Evolutionary conservation across 345 rosid species (phyloP), one percentile per base, ranked within the genome.

Genomic region (Pistacia integerrima): DNA sequence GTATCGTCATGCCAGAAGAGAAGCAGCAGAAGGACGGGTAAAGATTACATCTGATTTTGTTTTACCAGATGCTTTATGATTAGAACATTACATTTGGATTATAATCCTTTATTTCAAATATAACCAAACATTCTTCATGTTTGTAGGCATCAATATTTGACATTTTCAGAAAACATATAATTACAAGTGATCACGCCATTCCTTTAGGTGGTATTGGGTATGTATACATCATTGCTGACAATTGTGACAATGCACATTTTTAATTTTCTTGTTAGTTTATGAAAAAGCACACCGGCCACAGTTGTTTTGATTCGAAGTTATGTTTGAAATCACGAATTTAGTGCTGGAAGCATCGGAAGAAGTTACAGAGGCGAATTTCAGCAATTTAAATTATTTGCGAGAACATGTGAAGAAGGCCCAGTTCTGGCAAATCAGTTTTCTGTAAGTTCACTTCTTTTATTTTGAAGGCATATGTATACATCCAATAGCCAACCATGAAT

Each of bases 131-230:
- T 64, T 35, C 62, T 64, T 10, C 13, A 72, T 64, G 35, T 74
- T 49, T 78, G 68, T 84, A 92, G 97, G 78, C 77, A 44, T 46
- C 91, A 10, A 82, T 92, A 65, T 87, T 86, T 61, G 89, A 92
- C 65, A 79, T 85, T 62, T 74, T 79, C 69, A 86, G 84, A 74
- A 89, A 85, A 79, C 93, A 74, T 33, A 77, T 67, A 71, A 16
- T 85, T 64, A 84, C 91, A 1, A 83, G 91, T 79, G 90, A 86
- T 78, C 94, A 89, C 56, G 97, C 90, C 1, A 74, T 92, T 72
- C 93, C 97, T 73, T 64, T 92, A 76, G 97, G 97, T 1, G 93
- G 94, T 22, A 87, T 92, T 77, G 97, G 97, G 97, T 92, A 90
- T 18, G 87, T 80, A 33, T 49, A 59, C 25, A 30, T 66, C 17